Evolutionary conservation across 768 basidiomycete genomes (phyloP), one percentile per base, ranked within the genome.

Genomic region (Amanita rubescens): DNA sequence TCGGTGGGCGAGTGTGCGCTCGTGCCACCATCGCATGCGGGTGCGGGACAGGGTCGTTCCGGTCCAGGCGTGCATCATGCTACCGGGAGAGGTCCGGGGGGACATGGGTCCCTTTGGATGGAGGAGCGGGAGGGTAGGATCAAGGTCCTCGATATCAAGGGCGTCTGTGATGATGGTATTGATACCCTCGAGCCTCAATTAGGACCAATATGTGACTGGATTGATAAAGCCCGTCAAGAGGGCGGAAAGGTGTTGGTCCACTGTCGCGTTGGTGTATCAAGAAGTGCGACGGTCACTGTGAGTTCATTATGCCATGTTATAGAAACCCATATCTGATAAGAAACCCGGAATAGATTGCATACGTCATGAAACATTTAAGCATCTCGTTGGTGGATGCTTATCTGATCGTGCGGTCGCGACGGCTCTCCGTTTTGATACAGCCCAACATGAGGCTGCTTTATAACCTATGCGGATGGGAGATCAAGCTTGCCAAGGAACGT

Each of bases 251-350:
- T 95, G 32, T 76, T 98, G 49, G 93, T 98, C 7, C 95, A 98
- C 68, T 98, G 95, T 68, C 80, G 94, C n/a, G 95, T 98, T n/a
- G 95, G 95, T n/a, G 95, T 98, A 39, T 90, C 87, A 41, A 74
- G 95, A 56, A 91, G 88, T 63, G 94, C 95, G 25, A 95, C 92
- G 30, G 93, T 98, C 56, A 89, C 89, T 57, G 85, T 86, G 61
- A 67, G 83, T 79, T 20, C n/a, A n/a, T n/a, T n/a, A n/a, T n/a
- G n/a, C n/a, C n/a, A n/a, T 42, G 54, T 55, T 33, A 42, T 46
- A 20, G 10, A 35, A 38, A 34, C 17, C 10, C 22, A 2, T 50
- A 20, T 37, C 49, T 38, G 24, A 37, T 50, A 49, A 42, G 27
- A n/a, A 17, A 0, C 30, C 3, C 17, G 24, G 15, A 24, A 10